Base-by-base conservation (phyloP, 208 protist genomes). In the Crithidia bombi region DNA sequence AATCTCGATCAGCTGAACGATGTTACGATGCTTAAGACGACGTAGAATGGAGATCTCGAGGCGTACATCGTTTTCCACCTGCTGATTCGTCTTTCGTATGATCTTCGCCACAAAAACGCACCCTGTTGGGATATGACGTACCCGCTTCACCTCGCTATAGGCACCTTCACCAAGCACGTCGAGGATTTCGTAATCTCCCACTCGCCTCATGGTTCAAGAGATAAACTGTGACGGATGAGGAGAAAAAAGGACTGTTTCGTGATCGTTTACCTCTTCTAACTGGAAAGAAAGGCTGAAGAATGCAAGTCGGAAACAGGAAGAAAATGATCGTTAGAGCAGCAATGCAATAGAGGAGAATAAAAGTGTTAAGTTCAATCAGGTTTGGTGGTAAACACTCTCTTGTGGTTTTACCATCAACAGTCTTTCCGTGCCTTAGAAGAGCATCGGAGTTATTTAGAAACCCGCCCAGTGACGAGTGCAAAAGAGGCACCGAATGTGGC, bases 161-260 rank as follows among this genome's bases (percentile, higher is more conserved):
- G 87, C 78, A 41, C 91, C 91, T 54, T 84, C 74, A 14, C 88
- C 91, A 4, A 96, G 43, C 3, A 88, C 92, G 44, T 91, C 82
- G 0, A 92, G 73, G 19, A 96, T 68, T 65, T 96, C 91, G 64
- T 96, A 96, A 33, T 96, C 86, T n/a, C 91, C 91, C 5, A 93
- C 90, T 15, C 79, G 80, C 35, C 83, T 68, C 87, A 93, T 93
- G 17, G 5, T 49, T 47, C 52, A 10, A 32, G 49, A 70, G 28
- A 32, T 23, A 50, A 65, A 19, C n/a, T 33, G 5, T 19, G 6
- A 17, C 30, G 23, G 6, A 47, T 17, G 46, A 51, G 30, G n/a
- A 51, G 10, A 41, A 41, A 41, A 41, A 41, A 41, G 38, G 38
- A 41, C 38, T 41, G 14, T 41, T 41, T 15, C 14, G 38, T 15